Evolutionary conservation across 352 stramenopile genomes (phyloP), one percentile per base, ranked within the genome.

Genomic region (Pythium utonaiense): DNA sequence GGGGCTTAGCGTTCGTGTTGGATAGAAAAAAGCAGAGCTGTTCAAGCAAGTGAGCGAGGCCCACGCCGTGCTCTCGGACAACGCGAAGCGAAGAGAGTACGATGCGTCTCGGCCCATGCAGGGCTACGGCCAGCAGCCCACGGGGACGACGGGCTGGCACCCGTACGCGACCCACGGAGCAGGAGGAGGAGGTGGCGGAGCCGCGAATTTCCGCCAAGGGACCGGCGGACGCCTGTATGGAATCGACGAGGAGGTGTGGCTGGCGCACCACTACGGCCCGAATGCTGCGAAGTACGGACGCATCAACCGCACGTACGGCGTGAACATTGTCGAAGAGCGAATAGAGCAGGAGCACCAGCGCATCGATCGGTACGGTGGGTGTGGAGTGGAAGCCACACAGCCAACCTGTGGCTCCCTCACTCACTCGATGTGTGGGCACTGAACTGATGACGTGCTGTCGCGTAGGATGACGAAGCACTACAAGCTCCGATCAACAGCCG

Each of bases 21-120:
- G 9, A n/a, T 61, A 86, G 75, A 64, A 75, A 51, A 94, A 94
- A 66, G 80, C 86, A 1, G 81, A 92, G 68, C 77, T 80, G n/a
- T 95, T 95, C 61, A 93, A 93, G 69, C 67, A 83, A 57, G 83
- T 93, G 51, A 91, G 68, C 53, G 83, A 93, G 50, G 86, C 86
- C 7, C 78, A 95, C 66, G 70, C 81, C 1, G 73, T 93, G 53
- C 79, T 95, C 25, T 89, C 86, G 13, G 80, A 95, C 67, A 70
- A 67, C 28, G 55, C 60, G 25, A 71, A 62, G 62, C 81, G 86
- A 12, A 75, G 78, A 14, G 68, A 83, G 66, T 93, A 92, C 65
- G 82, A 89, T 62, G 73, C 80, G 1, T 70, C 75, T 7, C 70
- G 69, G 19, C 77, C 78, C 17, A 49, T 61, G 17, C 58, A 88